A percentile compares a stretch with the other conserved stretches of the same genome.
Evolutionary conservation across 257 asterid species (phyloP).

Genomic region (Ehretia macrophylla): DNA sequence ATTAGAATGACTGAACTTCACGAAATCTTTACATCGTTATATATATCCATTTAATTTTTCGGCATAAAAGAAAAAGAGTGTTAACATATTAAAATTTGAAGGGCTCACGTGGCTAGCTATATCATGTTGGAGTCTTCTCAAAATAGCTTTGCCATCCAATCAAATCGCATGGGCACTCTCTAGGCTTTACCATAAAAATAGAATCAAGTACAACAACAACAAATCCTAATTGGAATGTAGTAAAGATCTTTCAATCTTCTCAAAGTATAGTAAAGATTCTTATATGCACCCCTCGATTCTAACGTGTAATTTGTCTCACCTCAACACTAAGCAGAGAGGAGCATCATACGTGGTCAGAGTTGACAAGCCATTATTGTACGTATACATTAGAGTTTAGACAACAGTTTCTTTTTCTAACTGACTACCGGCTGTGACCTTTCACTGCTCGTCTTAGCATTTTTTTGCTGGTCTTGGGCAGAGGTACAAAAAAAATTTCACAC

Average conservation of each 20-base stretch:
- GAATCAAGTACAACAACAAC: background rate
- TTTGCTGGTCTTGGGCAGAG: constrained; percentile 39
- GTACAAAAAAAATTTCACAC: constrained; percentile 32
- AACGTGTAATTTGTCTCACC: background rate
- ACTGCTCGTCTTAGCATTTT: constrained; percentile 23
- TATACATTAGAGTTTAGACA: background rate
- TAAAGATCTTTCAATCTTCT: constrained; percentile 11
- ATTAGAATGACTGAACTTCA: too few species aligned
- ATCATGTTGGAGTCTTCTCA: too few species aligned
- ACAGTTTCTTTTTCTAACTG: constrained; percentile 18
- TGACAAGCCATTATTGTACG: background rate
- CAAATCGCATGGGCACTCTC: background rate
- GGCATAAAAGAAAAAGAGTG: too few species aligned
- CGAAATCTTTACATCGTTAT: too few species aligned
- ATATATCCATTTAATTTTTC: too few species aligned
- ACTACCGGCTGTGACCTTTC: constrained; percentile 45
- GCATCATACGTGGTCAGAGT: background rate
- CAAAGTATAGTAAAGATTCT: constrained; percentile 21
- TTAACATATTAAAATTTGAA: too few species aligned
- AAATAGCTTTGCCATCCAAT: background rate
- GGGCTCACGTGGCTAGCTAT: too few species aligned
- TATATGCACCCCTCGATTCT: constrained; percentile 18
- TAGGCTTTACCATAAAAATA: constrained; percentile 1
- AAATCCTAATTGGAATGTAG: constrained; percentile 22
- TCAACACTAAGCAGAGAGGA: background rate